Percentiles rank a stretch among this genome's conserved stretches.
Conservation (phyloP, 2,329 filamentous ascomycete genomes). For the Botryotinia narcissicola region DNA sequence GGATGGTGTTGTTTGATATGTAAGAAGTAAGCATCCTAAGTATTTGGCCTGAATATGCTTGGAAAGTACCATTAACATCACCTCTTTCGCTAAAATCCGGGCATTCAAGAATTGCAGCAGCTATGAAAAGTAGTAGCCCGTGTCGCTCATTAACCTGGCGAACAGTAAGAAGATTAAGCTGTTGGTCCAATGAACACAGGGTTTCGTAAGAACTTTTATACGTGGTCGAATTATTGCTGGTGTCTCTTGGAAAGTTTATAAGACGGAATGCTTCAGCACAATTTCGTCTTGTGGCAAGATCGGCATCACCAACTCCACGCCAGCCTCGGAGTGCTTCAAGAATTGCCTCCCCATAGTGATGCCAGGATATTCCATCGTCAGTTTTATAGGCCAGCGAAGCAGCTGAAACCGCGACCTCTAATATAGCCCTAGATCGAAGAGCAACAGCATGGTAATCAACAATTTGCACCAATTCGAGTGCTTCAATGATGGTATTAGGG, state of each 20-base stretch:
- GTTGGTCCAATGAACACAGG: slow-evolving; percentile 20
- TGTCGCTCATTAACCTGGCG: slow-evolving; percentile 69
- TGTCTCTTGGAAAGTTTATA: neutral
- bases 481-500: slow-evolving; percentile 76
- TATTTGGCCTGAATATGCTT: neutral
- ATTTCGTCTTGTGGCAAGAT: slow-evolving; percentile 68
- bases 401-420: slow-evolving; percentile 69
- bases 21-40: neutral
- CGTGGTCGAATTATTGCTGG: neutral
- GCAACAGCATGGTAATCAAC: slow-evolving; percentile 95
- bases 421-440: slow-evolving; percentile 76
- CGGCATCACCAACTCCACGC: slow-evolving; percentile 82
- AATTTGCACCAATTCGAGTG: slow-evolving; percentile 68
- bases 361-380: slow-evolving; percentile 53
- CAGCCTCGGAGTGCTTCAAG: slow-evolving; percentile 72
- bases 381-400: slow-evolving; percentile 55
- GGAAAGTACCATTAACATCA: neutral
- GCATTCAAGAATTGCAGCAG: slow-evolving; percentile 37
- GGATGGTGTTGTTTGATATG: neutral
- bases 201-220: neutral
- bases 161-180: slow-evolving; percentile 18
- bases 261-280: slow-evolving; percentile 62
- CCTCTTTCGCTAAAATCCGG: neutral
- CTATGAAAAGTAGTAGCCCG: slow-evolving; percentile 62
- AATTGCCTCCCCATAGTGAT: slow-evolving; percentile 51